These are phyloP conservation scores for Aureococcus anophagefferens DNA, from an alignment of 108 stramenopile genomes.

Conservation along the genomic window DNA sequence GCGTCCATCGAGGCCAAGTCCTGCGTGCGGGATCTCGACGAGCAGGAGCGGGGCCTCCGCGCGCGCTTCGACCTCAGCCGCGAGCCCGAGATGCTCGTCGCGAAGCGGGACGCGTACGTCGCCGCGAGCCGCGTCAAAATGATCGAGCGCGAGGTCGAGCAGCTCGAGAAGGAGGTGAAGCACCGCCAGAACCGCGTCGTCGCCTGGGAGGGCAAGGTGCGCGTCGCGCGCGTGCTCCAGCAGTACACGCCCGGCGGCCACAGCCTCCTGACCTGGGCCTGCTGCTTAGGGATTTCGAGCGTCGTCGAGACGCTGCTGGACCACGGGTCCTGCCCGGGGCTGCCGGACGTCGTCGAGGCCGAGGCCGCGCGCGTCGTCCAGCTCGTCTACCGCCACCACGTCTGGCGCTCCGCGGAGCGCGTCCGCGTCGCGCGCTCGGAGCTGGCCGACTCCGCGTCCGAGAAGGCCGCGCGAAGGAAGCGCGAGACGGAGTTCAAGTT, in stretches of 20 bases:
- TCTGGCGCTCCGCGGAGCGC: not conserved
- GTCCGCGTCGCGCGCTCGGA: not conserved
- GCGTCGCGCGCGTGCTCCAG: conserved; percentile 16
- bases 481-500: not conserved
- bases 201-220: conserved; percentile 6
- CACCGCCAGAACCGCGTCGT: not conserved
- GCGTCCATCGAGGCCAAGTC: not conserved
- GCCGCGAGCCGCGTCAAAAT: not conserved
- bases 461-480: not conserved
- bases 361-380: conserved; percentile 8
- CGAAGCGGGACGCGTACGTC: not conserved
- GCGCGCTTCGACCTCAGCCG: not conserved
- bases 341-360: conserved; percentile 20
- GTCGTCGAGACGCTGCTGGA: conserved; percentile 25
- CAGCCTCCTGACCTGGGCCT: conserved; percentile 35
- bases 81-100: not conserved
- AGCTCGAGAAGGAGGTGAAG: not conserved
- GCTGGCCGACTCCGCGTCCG: not conserved
- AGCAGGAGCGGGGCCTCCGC: not conserved
- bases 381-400: conserved; percentile 21
- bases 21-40: not conserved
- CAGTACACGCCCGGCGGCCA: conserved; percentile 21
- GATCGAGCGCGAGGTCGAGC: not conserved
- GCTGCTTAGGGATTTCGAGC: conserved; percentile 17
- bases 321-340: conserved; percentile 30